Base-by-base conservation (phyloP, 805 yeast species). In the Myxozyma udenii region DNA sequence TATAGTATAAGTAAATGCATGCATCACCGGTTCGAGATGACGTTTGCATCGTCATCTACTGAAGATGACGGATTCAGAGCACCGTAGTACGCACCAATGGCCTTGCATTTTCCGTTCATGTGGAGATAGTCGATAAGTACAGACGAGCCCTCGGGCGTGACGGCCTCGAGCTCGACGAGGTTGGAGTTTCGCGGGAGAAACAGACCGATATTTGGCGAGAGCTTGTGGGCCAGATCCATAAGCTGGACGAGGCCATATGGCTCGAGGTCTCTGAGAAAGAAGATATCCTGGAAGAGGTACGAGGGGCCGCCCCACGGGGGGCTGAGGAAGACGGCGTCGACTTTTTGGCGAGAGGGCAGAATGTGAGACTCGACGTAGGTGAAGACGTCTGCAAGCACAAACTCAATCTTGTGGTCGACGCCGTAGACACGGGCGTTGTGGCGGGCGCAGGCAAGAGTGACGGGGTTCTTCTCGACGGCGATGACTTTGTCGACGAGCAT, bases 261-360 rank as follows among this genome's bases (percentile, higher is more conserved):
- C 40, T 41, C 30, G 54, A 60, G 50, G 2, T 36, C 30, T 19
- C 39, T 33, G 28, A 62, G 41, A 40, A 54, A 53, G 41, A 53
- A 62, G 4, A 58, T 44, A 2, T 36, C 47, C 11, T 41, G 24
- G 3, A 26, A 30, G 11, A 44, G 22, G 44, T 62, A 62, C 7
- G 24, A 28, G 5, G 64, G 64, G 1, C 62, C 95, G 30, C 93
- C 95, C 95, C 95, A 87, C 0, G 95, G 95, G 1, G 95, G 95
- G 1, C 91, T 84, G n/a, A 80, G 76, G 68, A 84, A 86, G 7
- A 80, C 73, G 45, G 82, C 71, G 59, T 82, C 86, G 35, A 78
- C 74, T 38, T 33, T 39, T 30, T 32, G 1, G 16, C 4, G 14
- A 37, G 6, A 4, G 3, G 23, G 35, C 25, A 25, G 16, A 2